These are phyloP conservation scores for Echites panduratus DNA, from an alignment of 257 asterid genomes.

Conservation along the genomic window DNA sequence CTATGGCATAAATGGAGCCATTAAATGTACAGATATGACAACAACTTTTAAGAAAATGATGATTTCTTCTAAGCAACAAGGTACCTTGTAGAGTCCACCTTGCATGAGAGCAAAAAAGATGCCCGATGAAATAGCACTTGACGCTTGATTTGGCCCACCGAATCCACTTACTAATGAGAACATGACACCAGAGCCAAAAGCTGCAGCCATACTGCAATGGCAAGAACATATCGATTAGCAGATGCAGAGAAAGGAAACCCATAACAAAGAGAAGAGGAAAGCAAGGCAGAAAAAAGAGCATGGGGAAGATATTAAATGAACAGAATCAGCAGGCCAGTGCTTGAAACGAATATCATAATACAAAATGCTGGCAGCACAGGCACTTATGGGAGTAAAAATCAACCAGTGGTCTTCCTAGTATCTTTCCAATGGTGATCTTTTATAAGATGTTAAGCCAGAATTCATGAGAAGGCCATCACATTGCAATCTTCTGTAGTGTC, in stretches of 20 bases:
- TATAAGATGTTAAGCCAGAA: not conserved
- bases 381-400: not conserved
- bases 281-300: not conserved
- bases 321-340: not conserved
- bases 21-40: not conserved
- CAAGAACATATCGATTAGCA: conserved; percentile 8
- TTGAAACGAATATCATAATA: not conserved
- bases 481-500: not conserved
- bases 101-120: conserved; percentile 80
- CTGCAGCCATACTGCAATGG: conserved; percentile 79
- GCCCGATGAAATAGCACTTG: conserved; percentile 69
- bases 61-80: conserved; percentile 2
- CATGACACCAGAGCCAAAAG: conserved; percentile 91
- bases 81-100: conserved; percentile 90
- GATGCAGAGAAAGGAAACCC: not conserved
- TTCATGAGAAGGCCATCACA: not conserved
- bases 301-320: not conserved
- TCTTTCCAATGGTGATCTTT: not conserved
- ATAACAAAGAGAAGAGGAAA: not conserved
- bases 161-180: conserved; percentile 79
- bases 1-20: not conserved
- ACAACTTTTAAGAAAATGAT: not conserved
- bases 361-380: not conserved
- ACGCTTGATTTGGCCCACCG: conserved; percentile 72
- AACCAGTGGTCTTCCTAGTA: not conserved